Conservation (phyloP, 805 yeast species). For the Zygosaccharomyces kombuchaensis region DNA sequence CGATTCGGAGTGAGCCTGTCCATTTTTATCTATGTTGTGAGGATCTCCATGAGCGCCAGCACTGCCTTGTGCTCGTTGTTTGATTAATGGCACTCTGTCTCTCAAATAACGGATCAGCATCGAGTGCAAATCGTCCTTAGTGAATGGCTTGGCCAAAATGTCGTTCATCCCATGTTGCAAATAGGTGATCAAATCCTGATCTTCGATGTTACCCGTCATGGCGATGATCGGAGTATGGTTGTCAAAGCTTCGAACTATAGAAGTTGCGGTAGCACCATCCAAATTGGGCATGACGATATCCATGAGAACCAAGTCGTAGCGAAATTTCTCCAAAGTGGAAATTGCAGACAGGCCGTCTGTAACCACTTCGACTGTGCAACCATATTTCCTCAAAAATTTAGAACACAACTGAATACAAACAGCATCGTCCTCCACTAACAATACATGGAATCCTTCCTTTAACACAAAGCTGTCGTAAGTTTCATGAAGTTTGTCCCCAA, state of each 20-base stretch:
- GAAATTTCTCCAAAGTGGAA: slow-evolving; percentile 61
- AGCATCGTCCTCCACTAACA: slow-evolving; percentile 75
- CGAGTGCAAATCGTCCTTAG: slow-evolving; percentile 75
- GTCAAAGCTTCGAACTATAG: slow-evolving; percentile 81
- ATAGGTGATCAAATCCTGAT: slow-evolving; percentile 73
- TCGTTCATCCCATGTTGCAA: slow-evolving; percentile 88
- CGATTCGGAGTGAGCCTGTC: background rate
- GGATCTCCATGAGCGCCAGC: background rate
- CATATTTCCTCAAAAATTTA: slow-evolving; percentile 78
- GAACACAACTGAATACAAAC: slow-evolving; percentile 80
- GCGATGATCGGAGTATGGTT: slow-evolving; percentile 86
- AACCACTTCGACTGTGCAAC: slow-evolving; percentile 89
- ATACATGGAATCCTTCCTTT: slow-evolving; percentile 56
- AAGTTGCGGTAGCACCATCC: slow-evolving; percentile 88
- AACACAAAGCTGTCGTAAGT: slow-evolving; percentile 16
- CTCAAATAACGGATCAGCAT: slow-evolving; percentile 72
- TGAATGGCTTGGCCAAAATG: slow-evolving; percentile 89
- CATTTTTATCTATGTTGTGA: background rate
- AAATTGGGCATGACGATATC: slow-evolving; percentile 86
- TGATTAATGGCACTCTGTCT: slow-evolving; percentile 40
- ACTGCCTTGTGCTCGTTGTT: slow-evolving; percentile 19
- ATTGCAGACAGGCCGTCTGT: slow-evolving; percentile 91
- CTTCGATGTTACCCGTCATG: slow-evolving; percentile 87
- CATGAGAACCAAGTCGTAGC: slow-evolving; percentile 76
- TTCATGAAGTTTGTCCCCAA: slow-evolving; percentile 9